Evolutionary conservation across 805 yeast genomes (phyloP).

Genomic region (Candida golubevii): DNA sequence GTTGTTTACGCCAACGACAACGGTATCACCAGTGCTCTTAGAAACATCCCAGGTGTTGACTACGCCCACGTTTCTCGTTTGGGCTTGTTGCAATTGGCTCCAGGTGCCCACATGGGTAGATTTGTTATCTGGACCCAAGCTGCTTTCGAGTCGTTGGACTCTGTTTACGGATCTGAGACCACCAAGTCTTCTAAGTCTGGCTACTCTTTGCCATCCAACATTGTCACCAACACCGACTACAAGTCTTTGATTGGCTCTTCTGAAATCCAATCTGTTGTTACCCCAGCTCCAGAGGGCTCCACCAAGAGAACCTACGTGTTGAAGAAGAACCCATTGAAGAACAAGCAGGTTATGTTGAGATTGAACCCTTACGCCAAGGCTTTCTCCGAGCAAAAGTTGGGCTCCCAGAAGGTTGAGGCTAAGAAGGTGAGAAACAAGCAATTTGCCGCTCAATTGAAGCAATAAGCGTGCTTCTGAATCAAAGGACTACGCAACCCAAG

Average conservation of each 20-base stretch:
- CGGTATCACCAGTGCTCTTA: slow-evolving; percentile 96
- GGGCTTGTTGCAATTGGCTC: slow-evolving; percentile 97
- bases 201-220: slow-evolving; percentile 91
- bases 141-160: slow-evolving; percentile 95
- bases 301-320: slow-evolving; percentile 98
- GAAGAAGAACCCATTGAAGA: slow-evolving; percentile 88
- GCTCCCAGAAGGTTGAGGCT: slow-evolving; percentile 72
- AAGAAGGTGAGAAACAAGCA: slow-evolving; percentile 61
- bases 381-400: slow-evolving; percentile 86
- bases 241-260: slow-evolving; percentile 98
- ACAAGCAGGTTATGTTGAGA: slow-evolving; percentile 97
- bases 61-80: slow-evolving; percentile 87
- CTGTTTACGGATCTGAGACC: slow-evolving; percentile 93
- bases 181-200: slow-evolving; percentile 80
- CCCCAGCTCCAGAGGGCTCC: slow-evolving; percentile 92
- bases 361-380: slow-evolving; percentile 99
- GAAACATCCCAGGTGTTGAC: slow-evolving; percentile 99
- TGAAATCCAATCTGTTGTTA: slow-evolving; percentile 95
- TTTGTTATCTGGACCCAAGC: slow-evolving; percentile 99
- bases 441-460: slow-evolving; percentile 64
- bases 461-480: slow-evolving; percentile 21
- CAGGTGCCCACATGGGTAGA: slow-evolving; percentile 99
- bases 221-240: slow-evolving; percentile 92
- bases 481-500: background rate
- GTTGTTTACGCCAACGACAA: slow-evolving; percentile 97